Evolutionary conservation across 768 basidiomycete genomes (phyloP).

Genomic region (Mycena venus): DNA sequence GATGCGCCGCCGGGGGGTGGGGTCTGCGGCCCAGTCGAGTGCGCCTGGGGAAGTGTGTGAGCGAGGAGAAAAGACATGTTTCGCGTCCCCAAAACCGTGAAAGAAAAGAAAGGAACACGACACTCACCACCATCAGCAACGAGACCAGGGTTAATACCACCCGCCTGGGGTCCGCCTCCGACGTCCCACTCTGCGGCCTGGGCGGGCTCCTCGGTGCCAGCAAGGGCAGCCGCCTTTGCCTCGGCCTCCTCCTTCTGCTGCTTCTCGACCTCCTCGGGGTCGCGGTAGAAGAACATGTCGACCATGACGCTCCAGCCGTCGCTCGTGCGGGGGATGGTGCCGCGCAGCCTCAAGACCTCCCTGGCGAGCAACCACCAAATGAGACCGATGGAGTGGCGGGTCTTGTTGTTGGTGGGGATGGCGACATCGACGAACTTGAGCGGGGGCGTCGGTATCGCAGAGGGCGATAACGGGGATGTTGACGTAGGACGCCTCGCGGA

Average conservation of each 20-base stretch:
- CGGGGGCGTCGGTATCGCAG: constrained; percentile 98
- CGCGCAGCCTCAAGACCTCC: constrained; percentile 96
- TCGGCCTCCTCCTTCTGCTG: constrained; percentile 95
- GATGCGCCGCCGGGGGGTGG: constrained; percentile 57
- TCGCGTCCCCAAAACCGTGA: no score
- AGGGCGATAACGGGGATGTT: constrained; percentile 99
- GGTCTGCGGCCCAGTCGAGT: constrained; percentile 89
- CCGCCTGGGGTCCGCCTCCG: constrained; percentile 73
- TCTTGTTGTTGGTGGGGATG: constrained; percentile 99
- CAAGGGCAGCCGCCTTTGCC: constrained; percentile 81
- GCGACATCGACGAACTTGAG: constrained; percentile 98
- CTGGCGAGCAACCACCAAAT: constrained; percentile 98
- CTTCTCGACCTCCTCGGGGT: constrained; percentile 99
- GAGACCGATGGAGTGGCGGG: constrained; percentile 95
- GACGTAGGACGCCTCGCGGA: constrained; percentile 99
- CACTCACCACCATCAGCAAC: constrained; percentile 71
- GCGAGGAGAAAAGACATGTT: no score
- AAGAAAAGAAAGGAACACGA: constrained; percentile 18
- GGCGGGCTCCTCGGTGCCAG: constrained; percentile 63
- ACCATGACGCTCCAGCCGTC: constrained; percentile 99
- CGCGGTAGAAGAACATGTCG: constrained; percentile 99
- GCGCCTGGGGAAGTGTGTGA: constrained; percentile 55
- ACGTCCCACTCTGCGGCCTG: constrained; percentile 81
- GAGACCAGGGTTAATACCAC: constrained; percentile 83
- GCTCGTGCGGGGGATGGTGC: constrained; percentile 89